A percentile compares a stretch with the other conserved stretches of the same genome.
These are phyloP conservation scores for Artomyces pyxidatus DNA, from an alignment of 768 basidiomycete species.

Conservation along the genomic window DNA sequence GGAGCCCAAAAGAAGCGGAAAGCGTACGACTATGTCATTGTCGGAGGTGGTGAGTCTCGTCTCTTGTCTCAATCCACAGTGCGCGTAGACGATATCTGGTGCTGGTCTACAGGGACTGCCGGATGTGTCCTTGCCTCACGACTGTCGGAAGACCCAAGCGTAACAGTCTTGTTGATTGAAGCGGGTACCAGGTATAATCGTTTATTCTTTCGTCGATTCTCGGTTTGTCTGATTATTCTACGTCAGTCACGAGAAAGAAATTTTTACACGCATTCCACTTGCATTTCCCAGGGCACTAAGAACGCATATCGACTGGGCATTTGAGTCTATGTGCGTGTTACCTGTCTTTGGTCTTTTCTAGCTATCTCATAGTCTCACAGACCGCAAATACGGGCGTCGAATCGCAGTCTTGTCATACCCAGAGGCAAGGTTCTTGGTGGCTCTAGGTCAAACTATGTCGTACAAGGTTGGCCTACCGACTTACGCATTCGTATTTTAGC, in stretches of 20 bases:
- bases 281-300: constrained; percentile 11
- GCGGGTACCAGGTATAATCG: constrained; percentile 46
- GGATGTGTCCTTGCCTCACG: constrained; percentile 55
- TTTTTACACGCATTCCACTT: constrained; percentile 9
- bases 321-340: constrained; percentile 6
- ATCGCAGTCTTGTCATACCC: constrained; percentile 4
- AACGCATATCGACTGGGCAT: constrained; percentile 11
- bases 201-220: neutral
- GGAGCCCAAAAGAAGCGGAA: neutral
- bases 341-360: neutral
- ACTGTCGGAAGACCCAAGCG: constrained; percentile 43
- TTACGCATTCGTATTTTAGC: neutral
- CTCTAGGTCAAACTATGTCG: neutral
- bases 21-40: constrained; percentile 27
- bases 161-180: constrained; percentile 50
- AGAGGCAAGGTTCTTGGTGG: constrained; percentile 14
- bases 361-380: neutral
- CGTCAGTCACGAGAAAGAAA: constrained; percentile 6
- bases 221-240: neutral
- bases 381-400: constrained; percentile 3
- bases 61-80: neutral
- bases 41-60: constrained; percentile 27
- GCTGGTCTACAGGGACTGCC: constrained; percentile 37
- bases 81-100: neutral
- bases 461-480: neutral